Percentiles rank a stretch among this genome's conserved stretches.
These are phyloP conservation scores for Cercospora zeina DNA, from an alignment of 2,329 filamentous ascomycete genomes.

Conservation along the genomic window DNA sequence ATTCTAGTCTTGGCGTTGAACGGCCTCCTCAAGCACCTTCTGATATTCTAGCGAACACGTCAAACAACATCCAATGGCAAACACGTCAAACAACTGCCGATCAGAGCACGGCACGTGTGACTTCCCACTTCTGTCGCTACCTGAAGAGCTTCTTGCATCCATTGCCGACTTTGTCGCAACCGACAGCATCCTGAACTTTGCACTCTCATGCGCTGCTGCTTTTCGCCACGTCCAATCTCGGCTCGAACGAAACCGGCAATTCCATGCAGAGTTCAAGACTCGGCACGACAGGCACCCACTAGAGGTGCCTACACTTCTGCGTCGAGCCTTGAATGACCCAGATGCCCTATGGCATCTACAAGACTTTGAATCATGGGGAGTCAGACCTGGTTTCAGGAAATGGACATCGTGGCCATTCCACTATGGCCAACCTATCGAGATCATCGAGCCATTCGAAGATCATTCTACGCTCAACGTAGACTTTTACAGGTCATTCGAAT, in stretches of 20 bases:
- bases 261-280: neutral
- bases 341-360: conserved; percentile 24
- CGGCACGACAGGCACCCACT: conserved; percentile 17
- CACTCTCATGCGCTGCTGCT: conserved; percentile 1
- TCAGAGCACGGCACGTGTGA: neutral
- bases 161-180: conserved; percentile 13
- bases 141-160: conserved; percentile 21
- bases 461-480: neutral
- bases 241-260: neutral
- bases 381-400: conserved; percentile 17
- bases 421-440: neutral
- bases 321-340: conserved; percentile 2
- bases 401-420: conserved; percentile 15
- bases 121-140: conserved; percentile 10
- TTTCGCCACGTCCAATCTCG: conserved; percentile 2
- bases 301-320: conserved; percentile 7
- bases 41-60: neutral
- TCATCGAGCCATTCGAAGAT: conserved; percentile 12
- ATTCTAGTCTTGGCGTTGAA: neutral
- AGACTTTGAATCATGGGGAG: conserved; percentile 21
- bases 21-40: neutral
- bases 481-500: conserved; percentile 18
- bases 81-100: neutral
- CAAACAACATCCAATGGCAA: neutral
- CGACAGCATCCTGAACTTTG: conserved; percentile 14